Base-by-base conservation (phyloP, 257 asterid species). In the Voacanga thouarsii region DNA sequence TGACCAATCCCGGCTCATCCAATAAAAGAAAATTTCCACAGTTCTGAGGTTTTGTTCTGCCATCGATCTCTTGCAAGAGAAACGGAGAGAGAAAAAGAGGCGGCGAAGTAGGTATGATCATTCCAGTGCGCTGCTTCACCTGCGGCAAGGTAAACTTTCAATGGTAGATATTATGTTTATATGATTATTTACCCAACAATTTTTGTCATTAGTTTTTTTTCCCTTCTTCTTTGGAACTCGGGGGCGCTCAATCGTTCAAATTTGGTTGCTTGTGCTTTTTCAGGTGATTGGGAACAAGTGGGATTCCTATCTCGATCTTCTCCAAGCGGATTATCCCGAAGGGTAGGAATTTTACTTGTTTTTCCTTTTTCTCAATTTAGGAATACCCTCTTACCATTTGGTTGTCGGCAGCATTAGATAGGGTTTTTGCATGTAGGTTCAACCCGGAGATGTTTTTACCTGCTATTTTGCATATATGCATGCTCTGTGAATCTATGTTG, bases 271-370 rank as follows among this genome's bases (percentile, higher is more conserved):
- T 53, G 23, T 30, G 67, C 77, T 49, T 3, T 50, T 41, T 44
- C 75, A 92, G 97, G 97, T 90, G 68, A 92, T 92, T 77, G 97
- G 97, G 28, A 88, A 92, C 86, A 92, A 92, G 79, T 92, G 97
- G 97, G 97, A 92, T 60, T 80, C 78, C 21, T 92, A 92, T 61
- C 93, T 92, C 49, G 97, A 92, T 80, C 87, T 92, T 81, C 96
- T 90, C 50, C 97, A 92, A 85, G 92, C 97, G 68, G 97, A 92
- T 86, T 90, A 92, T 77, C 80, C 86, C 14, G 97, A 92, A 86
- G 97, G 97, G 97, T 90, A 16, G 65, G 83, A 57, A 10, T 49
- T 11, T 68, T 51, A 19, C 0, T 23, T 1, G 37, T 6, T 5
- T 24, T 1, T 55, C n/a, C 12, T 16, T 64, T 1, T 10, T 2